These are phyloP conservation scores for Hypomontagnella submonticulosa DNA, from an alignment of 495 filamentous ascomycete genomes.

Conservation along the genomic window DNA sequence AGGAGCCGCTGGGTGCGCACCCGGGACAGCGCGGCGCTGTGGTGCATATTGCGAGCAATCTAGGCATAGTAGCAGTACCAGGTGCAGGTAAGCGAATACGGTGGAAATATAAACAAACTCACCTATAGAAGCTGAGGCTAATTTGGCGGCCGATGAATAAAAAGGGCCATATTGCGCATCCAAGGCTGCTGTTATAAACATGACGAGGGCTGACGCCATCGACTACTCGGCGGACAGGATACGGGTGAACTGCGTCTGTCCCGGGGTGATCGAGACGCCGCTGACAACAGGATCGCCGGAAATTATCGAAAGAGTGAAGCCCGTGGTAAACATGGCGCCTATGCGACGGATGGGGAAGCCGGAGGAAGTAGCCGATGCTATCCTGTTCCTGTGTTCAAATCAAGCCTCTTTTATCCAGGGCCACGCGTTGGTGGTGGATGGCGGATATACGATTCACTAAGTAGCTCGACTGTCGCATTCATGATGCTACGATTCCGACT, in stretches of 20 bases:
- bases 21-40: slow-evolving; percentile 57
- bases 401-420: slow-evolving; percentile 64
- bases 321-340: slow-evolving; percentile 59
- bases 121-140: no score
- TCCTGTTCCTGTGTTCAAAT: slow-evolving; percentile 60
- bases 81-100: slow-evolving; percentile 54
- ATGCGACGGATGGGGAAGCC: slow-evolving; percentile 63
- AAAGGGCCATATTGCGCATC: slow-evolving; percentile 47
- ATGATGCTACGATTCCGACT: no score
- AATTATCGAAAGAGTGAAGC: slow-evolving; percentile 47
- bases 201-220: slow-evolving; percentile 60
- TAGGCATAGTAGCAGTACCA: slow-evolving; percentile 63
- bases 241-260: slow-evolving; percentile 65
- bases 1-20: slow-evolving; percentile 58
- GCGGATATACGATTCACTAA: slow-evolving; percentile 62
- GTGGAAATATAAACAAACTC: no score
- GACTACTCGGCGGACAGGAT: slow-evolving; percentile 62
- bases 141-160: no score
- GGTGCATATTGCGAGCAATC: slow-evolving; percentile 66
- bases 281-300: slow-evolving; percentile 56
- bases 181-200: slow-evolving; percentile 50
- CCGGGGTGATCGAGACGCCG: slow-evolving; percentile 63
- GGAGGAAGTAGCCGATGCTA: slow-evolving; percentile 62
- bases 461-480: neutral
- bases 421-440: slow-evolving; percentile 63